These are phyloP conservation scores for Colletotrichum tropicicola DNA, from an alignment of 2,329 filamentous ascomycete genomes.

Conservation along the genomic window DNA sequence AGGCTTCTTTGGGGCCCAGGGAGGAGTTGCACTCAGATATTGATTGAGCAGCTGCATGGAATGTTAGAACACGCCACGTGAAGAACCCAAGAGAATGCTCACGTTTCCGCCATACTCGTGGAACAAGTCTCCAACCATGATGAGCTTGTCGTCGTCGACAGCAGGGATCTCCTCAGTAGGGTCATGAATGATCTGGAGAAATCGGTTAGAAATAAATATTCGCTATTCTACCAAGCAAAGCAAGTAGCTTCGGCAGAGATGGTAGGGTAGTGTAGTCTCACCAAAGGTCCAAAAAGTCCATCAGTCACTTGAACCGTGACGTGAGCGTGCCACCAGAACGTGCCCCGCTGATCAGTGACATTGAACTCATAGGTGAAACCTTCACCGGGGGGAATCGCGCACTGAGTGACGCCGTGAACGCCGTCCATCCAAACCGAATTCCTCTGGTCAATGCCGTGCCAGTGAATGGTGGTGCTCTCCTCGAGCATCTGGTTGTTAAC, in stretches of 20 bases:
- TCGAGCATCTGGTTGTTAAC: slow-evolving; percentile 49
- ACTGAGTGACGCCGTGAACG: slow-evolving; percentile 68
- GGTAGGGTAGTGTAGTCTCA: background rate
- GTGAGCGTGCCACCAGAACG: slow-evolving; percentile 72
- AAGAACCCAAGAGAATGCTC: too few relatives aligned
- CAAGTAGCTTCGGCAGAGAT: background rate
- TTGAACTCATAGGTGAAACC: slow-evolving; percentile 67
- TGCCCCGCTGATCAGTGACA: slow-evolving; percentile 64
- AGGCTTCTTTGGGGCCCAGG: slow-evolving; percentile 43
- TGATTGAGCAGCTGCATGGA: slow-evolving; percentile 39
- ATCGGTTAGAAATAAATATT: background rate
- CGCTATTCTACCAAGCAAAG: too few relatives aligned
- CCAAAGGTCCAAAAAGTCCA: slow-evolving; percentile 30
- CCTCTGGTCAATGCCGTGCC: slow-evolving; percentile 74
- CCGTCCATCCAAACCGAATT: slow-evolving; percentile 74
- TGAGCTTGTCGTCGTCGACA: slow-evolving; percentile 44
- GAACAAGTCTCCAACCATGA: slow-evolving; percentile 50
- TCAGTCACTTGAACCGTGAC: slow-evolving; percentile 33
- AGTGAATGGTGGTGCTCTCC: slow-evolving; percentile 67
- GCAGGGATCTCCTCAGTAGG: slow-evolving; percentile 40
- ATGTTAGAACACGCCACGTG: too few relatives aligned
- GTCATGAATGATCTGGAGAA: slow-evolving; percentile 45
- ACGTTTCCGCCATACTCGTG: slow-evolving; percentile 46
- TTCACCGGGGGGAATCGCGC: slow-evolving; percentile 63
- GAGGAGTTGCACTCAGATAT: slow-evolving; percentile 38